Conservation (phyloP, 305 asterid genomes). For the Lippia alba region DNA sequence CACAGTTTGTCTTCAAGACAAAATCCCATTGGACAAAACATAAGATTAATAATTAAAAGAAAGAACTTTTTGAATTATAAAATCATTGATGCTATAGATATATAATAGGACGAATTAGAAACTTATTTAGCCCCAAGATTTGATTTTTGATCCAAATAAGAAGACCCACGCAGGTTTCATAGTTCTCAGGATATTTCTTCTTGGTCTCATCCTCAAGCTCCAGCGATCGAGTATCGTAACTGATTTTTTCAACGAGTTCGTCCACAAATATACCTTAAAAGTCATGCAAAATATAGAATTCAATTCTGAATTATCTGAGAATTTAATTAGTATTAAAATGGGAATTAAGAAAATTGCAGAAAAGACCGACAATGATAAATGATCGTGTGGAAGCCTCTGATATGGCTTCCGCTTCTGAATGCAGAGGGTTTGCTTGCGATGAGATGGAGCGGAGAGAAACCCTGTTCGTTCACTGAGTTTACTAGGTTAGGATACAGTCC, state of each 20-base stretch:
- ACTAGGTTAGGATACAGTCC: slow-evolving; percentile 13
- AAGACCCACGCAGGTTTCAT: slow-evolving; percentile 32
- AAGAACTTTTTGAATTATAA: too few relatives aligned
- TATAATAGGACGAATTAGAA: too few relatives aligned
- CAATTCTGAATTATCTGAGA: too few relatives aligned
- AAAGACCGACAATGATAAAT: slow-evolving; percentile 42
- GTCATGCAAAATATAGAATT: too few relatives aligned
- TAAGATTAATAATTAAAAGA: too few relatives aligned
- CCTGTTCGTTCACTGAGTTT: slow-evolving; percentile 26
- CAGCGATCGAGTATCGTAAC: too few relatives aligned
- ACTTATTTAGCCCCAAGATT: too few relatives aligned
- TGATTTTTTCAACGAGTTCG: not conserved
- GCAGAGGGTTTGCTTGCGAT: slow-evolving; percentile 49
- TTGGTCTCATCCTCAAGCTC: not conserved
- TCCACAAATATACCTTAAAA: slow-evolving; percentile 37
- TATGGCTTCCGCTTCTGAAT: slow-evolving; percentile 47
- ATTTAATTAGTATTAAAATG: too few relatives aligned
- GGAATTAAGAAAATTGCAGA: too few relatives aligned
- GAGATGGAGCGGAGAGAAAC: slow-evolving; percentile 41
- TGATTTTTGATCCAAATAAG: not conserved
- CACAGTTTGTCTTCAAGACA: too few relatives aligned
- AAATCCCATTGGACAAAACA: too few relatives aligned
- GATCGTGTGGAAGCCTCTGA: slow-evolving; percentile 32
- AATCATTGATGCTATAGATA: too few relatives aligned
- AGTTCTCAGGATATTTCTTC: slow-evolving; percentile 35